Percentiles rank a stretch among this genome's conserved stretches.
These are phyloP conservation scores for Cryptosporidium xiaoi DNA, from an alignment of 169 alveolate genomes.

Conservation along the genomic window DNA sequence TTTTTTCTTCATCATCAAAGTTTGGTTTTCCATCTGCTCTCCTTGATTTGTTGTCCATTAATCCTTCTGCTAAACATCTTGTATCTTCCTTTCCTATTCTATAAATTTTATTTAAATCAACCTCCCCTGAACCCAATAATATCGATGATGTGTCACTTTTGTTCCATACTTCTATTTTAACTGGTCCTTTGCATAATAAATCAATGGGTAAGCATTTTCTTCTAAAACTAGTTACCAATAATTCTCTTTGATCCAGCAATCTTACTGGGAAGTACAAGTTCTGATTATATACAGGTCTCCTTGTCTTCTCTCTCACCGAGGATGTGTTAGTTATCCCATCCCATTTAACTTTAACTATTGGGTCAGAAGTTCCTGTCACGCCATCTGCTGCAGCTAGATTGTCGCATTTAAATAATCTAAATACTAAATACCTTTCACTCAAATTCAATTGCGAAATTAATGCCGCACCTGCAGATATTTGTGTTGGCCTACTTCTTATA, in stretches of 20 bases:
- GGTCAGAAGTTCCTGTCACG: conserved; percentile 85
- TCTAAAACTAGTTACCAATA: conserved; percentile 81
- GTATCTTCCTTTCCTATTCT: conserved; percentile 78
- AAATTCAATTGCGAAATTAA: conserved; percentile 76
- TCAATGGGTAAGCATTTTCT: conserved; percentile 85
- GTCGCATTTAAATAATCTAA: conserved; percentile 85
- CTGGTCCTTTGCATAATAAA: conserved; percentile 86
- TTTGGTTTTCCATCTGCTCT: conserved; percentile 77
- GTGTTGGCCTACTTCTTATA: conserved; percentile 77
- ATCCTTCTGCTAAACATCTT: conserved; percentile 79
- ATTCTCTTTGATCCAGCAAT: conserved; percentile 84
- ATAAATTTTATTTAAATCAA: conserved; percentile 79
- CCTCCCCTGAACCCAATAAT: conserved; percentile 84
- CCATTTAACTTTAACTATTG: conserved; percentile 88
- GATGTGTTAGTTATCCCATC: conserved; percentile 84
- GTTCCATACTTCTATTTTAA: conserved; percentile 87
- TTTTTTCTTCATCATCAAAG: conserved; percentile 77
- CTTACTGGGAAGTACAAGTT: conserved; percentile 88
- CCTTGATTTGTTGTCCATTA: conserved; percentile 14
- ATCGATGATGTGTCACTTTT: conserved; percentile 83
- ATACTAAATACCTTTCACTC: conserved; percentile 78
- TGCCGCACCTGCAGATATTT: conserved; percentile 79
- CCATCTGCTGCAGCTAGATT: conserved; percentile 84
- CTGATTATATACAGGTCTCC: conserved; percentile 85
- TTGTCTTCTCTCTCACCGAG: conserved; percentile 80